Conservation (phyloP, 2,329 filamentous ascomycete genomes). For the Cytospora mali region DNA sequence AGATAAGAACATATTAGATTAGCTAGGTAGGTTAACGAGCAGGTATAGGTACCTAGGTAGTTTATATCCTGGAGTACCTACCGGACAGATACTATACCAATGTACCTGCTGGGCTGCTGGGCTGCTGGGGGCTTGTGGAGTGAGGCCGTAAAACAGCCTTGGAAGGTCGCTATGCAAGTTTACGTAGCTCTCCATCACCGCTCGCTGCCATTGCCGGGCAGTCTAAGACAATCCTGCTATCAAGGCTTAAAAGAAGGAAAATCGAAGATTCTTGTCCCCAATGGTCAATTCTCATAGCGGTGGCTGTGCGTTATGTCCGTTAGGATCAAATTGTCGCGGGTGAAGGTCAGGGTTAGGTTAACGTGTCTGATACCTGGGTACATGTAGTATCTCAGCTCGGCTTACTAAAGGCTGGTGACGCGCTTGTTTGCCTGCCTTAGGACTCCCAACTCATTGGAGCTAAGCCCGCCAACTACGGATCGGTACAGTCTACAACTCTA, state of each 20-base stretch:
- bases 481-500: background rate
- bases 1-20: background rate
- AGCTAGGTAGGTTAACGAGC: no score
- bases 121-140: no score
- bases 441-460: background rate
- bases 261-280: background rate
- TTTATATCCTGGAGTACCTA: no score
- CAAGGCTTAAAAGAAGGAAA: no score
- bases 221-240: no score
- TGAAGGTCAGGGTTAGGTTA: background rate
- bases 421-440: conserved; percentile 21
- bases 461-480: conserved; percentile 4
- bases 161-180: no score
- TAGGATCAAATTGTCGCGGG: background rate
- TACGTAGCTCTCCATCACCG: no score
- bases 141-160: background rate
- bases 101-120: no score
- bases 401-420: conserved; percentile 21
- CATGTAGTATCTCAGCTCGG: conserved; percentile 4
- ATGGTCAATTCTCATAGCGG: background rate
- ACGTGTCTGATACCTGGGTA: no score
- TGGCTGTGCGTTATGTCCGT: background rate
- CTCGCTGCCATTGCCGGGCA: no score
- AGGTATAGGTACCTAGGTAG: background rate
- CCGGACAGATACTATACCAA: no score